Conservation (phyloP, 306 rosid species). For the Neltuma alba region DNA sequence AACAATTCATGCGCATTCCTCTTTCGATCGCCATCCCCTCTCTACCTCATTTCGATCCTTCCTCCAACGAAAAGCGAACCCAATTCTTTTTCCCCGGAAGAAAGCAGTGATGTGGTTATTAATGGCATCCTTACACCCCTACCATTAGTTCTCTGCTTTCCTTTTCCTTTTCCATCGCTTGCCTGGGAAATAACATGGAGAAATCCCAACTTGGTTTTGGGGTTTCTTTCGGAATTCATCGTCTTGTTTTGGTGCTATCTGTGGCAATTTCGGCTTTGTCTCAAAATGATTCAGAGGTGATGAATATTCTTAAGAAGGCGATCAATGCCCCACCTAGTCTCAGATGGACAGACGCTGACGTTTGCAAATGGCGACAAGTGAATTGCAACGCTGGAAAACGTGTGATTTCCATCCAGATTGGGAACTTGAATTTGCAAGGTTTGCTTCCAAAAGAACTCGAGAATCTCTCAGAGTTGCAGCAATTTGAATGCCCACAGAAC, state of each 20-base stretch:
- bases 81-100: neutral
- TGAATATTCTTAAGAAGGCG: slow-evolving; percentile 45
- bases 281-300: slow-evolving; percentile 52
- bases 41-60: neutral
- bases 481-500: slow-evolving; percentile 59
- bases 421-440: slow-evolving; percentile 61
- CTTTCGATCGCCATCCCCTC: no score
- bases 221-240: neutral
- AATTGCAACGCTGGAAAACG: slow-evolving; percentile 38
- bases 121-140: slow-evolving; percentile 36
- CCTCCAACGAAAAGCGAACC: neutral
- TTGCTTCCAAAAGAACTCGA: slow-evolving; percentile 55
- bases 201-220: slow-evolving; percentile 40
- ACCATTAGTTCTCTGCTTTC: neutral
- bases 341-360: slow-evolving; percentile 51
- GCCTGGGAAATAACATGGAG: slow-evolving; percentile 31
- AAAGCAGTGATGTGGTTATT: neutral
- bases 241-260: slow-evolving; percentile 5
- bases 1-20: neutral
- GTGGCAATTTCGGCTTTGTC: slow-evolving; percentile 4
- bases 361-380: slow-evolving; percentile 57
- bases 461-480: slow-evolving; percentile 40
- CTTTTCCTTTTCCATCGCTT: neutral
- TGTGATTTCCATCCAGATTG: slow-evolving; percentile 56
- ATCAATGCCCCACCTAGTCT: slow-evolving; percentile 42